phyloP scores from a whole-genome alignment of 306 rosid species.

The Echinosophora koreensis region DNA sequence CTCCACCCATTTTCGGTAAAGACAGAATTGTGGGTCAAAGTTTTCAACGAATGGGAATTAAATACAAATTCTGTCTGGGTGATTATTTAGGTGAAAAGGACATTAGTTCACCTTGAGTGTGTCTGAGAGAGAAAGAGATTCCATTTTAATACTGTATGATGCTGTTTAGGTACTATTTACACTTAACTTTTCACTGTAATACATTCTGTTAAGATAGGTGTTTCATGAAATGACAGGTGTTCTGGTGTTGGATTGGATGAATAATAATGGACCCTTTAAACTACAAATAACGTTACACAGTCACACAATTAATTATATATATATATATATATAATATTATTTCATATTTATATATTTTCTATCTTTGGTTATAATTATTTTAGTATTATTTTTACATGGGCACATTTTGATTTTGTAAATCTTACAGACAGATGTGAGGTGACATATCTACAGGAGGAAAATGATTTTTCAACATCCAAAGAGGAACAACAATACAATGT shows the following conservation, averaged over 20 bases:
- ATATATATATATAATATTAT: too few relatives aligned
- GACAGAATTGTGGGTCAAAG: slow-evolving; percentile 94
- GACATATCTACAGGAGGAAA: too few relatives aligned
- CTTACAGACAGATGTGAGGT: too few relatives aligned
- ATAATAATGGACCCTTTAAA: slow-evolving; percentile 32
- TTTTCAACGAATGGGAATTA: slow-evolving; percentile 65
- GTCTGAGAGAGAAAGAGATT: slow-evolving; percentile 66
- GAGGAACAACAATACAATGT: too few relatives aligned
- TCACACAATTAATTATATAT: too few relatives aligned
- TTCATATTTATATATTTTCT: too few relatives aligned
- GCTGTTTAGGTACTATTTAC: slow-evolving; percentile 55
- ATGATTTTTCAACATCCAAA: too few relatives aligned
- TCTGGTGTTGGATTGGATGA: neutral
- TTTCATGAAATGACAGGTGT: slow-evolving; percentile 31
- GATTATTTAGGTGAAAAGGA: slow-evolving; percentile 78
- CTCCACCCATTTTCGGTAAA: slow-evolving; percentile 59
- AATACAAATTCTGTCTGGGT: slow-evolving; percentile 60
- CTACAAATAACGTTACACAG: too few relatives aligned
- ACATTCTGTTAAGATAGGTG: slow-evolving; percentile 51
- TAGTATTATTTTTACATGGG: neutral
- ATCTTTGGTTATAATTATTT: too few relatives aligned
- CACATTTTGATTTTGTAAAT: neutral
- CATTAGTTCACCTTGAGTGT: slow-evolving; percentile 79
- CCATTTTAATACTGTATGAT: slow-evolving; percentile 64
- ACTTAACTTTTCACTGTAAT: slow-evolving; percentile 55